Conservation (phyloP, 2,329 filamentous ascomycete species). For the Trichoderma afroharzianum region DNA sequence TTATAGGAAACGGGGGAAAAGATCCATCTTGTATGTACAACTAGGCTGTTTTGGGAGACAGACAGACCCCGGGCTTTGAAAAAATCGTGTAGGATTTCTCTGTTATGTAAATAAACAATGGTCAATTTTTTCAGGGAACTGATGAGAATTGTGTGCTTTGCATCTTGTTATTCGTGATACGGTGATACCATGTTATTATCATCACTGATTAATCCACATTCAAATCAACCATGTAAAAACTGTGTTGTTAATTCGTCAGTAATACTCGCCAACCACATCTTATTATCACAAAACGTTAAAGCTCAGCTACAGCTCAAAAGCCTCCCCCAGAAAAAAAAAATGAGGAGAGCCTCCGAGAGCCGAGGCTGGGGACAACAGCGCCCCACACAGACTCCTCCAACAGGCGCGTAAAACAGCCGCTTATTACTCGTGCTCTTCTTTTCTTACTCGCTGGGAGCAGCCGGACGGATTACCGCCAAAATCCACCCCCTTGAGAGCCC, state of each 20-base stretch:
- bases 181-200: not conserved
- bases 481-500: not conserved
- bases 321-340: not conserved
- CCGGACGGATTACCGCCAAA: not conserved
- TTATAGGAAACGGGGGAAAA: not conserved
- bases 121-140: not conserved
- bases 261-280: not conserved
- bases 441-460: not conserved
- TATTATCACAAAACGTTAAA: not conserved
- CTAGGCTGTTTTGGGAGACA: not conserved
- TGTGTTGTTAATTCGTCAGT: not conserved
- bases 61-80: not conserved
- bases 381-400: not conserved
- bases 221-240: not conserved
- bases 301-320: not conserved
- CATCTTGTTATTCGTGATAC: not conserved
- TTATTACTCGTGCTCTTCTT: not conserved
- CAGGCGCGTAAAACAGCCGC: not conserved
- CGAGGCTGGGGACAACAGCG: not conserved
- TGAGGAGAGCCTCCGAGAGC: not conserved
- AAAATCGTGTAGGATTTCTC: not conserved
- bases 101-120: not conserved
- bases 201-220: not conserved
- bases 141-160: not conserved
- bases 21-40: conserved; percentile 6